Evolutionary conservation across 148 eudicot species (phyloP).

Genomic region (Spergularia marina): DNA sequence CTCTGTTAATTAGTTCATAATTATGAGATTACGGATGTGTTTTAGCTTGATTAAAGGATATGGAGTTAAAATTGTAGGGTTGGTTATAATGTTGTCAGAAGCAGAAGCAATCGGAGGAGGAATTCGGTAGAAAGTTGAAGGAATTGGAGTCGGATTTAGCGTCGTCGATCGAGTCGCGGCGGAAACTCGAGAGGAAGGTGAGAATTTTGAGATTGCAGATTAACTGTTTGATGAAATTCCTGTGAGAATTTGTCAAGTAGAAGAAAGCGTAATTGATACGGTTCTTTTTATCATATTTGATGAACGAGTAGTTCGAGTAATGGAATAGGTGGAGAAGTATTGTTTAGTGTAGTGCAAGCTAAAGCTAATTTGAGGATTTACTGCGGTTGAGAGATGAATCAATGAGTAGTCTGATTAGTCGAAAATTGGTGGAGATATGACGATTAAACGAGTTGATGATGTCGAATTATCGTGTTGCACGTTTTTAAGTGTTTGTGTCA

Average conservation of each 20-base stretch:
- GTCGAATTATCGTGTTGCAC: background rate
- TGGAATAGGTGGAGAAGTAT: background rate
- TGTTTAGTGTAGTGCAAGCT: background rate
- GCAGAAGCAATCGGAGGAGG: constrained; percentile 47
- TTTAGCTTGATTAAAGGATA: background rate
- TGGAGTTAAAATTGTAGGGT: background rate
- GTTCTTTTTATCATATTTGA: too few relatives aligned
- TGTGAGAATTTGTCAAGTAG: constrained; percentile 13
- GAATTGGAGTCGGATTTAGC: constrained; percentile 43
- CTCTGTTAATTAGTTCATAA: background rate
- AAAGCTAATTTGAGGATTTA: background rate
- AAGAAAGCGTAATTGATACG: too few relatives aligned
- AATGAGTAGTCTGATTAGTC: background rate
- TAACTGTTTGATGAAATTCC: constrained; percentile 26
- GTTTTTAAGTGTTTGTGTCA: background rate
- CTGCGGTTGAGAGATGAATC: background rate
- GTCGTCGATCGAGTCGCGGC: constrained; percentile 36
- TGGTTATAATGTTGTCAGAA: constrained; percentile 24
- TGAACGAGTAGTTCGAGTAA: background rate
- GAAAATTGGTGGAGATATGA: background rate
- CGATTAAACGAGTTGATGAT: background rate
- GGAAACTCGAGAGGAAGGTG: constrained; percentile 49
- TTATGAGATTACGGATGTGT: background rate
- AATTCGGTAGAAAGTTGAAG: constrained; percentile 33
- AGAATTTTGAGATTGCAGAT: background rate